Conservation (phyloP, 345 rosid genomes). For the Punica granatum region DNA sequence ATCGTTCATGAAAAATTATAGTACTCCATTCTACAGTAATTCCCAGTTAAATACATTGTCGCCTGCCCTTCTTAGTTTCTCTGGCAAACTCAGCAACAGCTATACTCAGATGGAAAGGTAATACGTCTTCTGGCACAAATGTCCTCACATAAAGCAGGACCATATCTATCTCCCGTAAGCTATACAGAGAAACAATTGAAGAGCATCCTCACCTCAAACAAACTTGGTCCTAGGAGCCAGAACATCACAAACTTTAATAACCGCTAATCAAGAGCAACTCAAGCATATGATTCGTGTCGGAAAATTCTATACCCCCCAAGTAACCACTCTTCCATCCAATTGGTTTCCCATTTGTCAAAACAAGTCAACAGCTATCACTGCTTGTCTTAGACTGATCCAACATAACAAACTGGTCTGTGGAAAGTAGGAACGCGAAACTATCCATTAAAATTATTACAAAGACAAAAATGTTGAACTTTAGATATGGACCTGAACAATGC, state of each 20-base stretch:
- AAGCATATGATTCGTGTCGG: not conserved
- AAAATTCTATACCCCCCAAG: not conserved
- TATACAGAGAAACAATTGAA: not conserved
- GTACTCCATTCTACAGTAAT: not conserved
- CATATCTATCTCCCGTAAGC: not conserved
- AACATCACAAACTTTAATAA: not conserved
- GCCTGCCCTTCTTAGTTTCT: not conserved
- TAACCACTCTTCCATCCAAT: not conserved
- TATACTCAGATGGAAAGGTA: not conserved
- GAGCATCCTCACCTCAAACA: not conserved
- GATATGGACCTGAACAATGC: slow-evolving; percentile 74
- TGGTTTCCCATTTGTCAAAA: not conserved
- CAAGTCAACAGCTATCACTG: not conserved
- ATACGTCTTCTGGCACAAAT: not conserved
- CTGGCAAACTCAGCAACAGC: not conserved
- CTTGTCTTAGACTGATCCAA: not conserved
- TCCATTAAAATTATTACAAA: not conserved
- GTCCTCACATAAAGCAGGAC: not conserved
- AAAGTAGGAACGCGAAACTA: not conserved
- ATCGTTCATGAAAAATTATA: not conserved
- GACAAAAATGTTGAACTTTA: not conserved
- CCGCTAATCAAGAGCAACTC: not conserved
- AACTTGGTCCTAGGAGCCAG: slow-evolving; percentile 4
- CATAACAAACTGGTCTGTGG: not conserved
- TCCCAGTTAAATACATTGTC: not conserved